Evolutionary conservation across 345 rosid genomes (phyloP).

Genomic region (Limnanthes douglasii): DNA sequence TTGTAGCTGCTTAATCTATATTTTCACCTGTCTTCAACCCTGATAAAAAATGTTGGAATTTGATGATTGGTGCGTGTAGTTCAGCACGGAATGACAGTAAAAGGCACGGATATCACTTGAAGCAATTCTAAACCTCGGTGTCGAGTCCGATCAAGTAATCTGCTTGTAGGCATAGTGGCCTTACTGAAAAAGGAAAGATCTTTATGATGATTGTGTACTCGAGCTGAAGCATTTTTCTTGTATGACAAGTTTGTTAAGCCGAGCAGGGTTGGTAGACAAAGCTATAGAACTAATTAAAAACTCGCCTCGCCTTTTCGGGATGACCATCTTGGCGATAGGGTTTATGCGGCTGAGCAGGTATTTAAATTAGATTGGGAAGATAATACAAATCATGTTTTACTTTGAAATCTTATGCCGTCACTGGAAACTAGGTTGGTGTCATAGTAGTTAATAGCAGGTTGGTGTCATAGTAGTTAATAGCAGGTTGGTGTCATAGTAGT

Average conservation of each 20-base stretch:
- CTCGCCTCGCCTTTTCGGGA: conserved; percentile 19
- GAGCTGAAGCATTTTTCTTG: conserved; percentile 75
- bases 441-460: too few species aligned
- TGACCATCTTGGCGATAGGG: conserved; percentile 29
- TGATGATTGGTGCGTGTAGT: conserved; percentile 67
- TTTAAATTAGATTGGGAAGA: conserved; percentile 42
- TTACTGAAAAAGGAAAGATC: conserved; percentile 39
- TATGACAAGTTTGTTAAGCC: conserved; percentile 64
- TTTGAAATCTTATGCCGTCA: conserved; percentile 63
- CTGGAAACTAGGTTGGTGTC: conserved; percentile 51
- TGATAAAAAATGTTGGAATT: conserved; percentile 86
- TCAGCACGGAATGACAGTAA: conserved; percentile 58
- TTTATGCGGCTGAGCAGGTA: conserved; percentile 47
- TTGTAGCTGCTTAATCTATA: conserved; percentile 32
- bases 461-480: conserved; percentile 44
- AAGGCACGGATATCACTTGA: conserved; percentile 34
- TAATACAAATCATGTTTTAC: conserved; percentile 38
- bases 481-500: conserved; percentile 56
- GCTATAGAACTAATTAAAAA: conserved; percentile 34
- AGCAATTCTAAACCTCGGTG: conserved; percentile 21
- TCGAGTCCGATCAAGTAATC: conserved; percentile 58
- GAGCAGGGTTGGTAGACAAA: conserved; percentile 57
- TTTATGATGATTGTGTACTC: conserved; percentile 76
- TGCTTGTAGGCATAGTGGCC: conserved; percentile 67
- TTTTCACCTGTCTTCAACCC: conserved; percentile 31